Evolutionary conservation across 2,329 filamentous ascomycete genomes (phyloP), one percentile per base, ranked within the genome.

Genomic region (Fusarium anthophilum): DNA sequence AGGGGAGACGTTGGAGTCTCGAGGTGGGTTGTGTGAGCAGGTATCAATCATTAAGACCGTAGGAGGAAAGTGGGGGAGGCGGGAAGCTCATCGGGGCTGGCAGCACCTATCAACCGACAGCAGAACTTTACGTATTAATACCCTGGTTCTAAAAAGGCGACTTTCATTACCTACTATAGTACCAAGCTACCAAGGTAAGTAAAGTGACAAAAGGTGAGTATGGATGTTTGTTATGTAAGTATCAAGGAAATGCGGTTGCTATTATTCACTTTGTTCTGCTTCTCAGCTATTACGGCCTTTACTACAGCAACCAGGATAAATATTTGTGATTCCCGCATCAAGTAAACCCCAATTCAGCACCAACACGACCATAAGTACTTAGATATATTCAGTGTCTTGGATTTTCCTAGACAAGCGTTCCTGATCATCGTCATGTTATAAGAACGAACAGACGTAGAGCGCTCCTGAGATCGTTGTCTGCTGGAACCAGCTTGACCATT

Each of bases 51-150:
- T 70, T 67, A 62, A 62, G 71, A 65, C 66, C 44, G 61, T 59
- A 66, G 62, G 45, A 76, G 70, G 70, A 70, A 70, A 75, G 72
- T 75, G 69, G 72, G 68, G 72, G 69, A 55, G 61, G 32, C 45
- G 45, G 30, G 39, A 53, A 38, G 59, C 62, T 51, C 60, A 44
- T 50, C 43, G 30, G 35, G 57, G 39, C 41, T 28, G 43, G 32
- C 32, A 35, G 32, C 32, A 26, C 9, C 28, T 32, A 37, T 58
- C 20, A 22, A 45, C 24, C 24, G 48, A 35, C n/a, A 24, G 24
- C 48, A 53, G 32, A 51, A 15, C 30, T 37, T 37, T 37, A 37
- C n/a, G 30, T 53, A 35, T 35, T 15, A 35, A 26, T 53, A n/a
- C n/a, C 8, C 11, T 32, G 8, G n/a, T 35, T 35, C 48, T 51